Percentiles rank a stretch among this genome's conserved stretches.
Evolutionary conservation across 2,329 filamentous ascomycete genomes (phyloP).

Genomic region (Blastomyces silverae): DNA sequence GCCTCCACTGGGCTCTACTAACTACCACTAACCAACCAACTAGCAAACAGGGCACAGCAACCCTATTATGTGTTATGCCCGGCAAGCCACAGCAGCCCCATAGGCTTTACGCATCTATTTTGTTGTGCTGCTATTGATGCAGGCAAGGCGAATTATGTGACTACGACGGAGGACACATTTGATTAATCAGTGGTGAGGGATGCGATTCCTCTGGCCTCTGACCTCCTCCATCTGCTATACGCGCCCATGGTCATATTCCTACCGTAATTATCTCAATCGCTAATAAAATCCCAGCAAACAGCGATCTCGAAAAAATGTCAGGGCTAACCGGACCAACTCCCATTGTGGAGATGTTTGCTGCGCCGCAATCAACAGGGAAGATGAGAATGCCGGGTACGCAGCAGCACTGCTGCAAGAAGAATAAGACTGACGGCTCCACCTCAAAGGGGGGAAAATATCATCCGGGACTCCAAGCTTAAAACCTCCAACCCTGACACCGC

Average conservation of each 20-base stretch:
- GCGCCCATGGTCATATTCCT: background rate
- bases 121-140: background rate
- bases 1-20: background rate
- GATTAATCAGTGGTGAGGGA: too few relatives aligned
- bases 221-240: background rate
- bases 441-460: background rate
- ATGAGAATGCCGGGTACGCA: background rate
- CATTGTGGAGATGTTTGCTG: background rate
- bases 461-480: background rate
- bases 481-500: background rate
- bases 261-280: background rate
- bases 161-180: background rate
- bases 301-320: background rate
- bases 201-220: background rate
- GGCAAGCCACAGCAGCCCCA: background rate
- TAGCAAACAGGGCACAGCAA: background rate
- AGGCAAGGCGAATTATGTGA: background rate
- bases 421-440: background rate
- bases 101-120: background rate
- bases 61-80: background rate
- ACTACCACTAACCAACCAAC: background rate
- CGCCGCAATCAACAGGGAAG: slow-evolving; percentile 6
- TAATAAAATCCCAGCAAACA: background rate
- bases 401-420: background rate
- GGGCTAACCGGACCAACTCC: background rate